Evolutionary conservation across 352 stramenopile genomes (phyloP).

Genomic region (Phytophthora boehmeriae): DNA sequence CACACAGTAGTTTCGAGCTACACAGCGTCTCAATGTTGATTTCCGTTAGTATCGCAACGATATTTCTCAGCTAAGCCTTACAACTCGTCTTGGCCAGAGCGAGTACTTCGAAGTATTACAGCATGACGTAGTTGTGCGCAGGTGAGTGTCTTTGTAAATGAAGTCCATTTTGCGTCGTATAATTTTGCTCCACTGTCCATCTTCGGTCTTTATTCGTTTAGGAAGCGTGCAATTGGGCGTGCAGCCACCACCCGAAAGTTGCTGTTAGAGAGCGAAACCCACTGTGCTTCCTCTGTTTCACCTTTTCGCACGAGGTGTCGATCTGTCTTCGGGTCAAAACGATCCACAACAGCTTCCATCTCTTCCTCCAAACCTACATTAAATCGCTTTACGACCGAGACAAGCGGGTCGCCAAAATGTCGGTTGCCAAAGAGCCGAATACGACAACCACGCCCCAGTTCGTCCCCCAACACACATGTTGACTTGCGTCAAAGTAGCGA

Average conservation of each 20-base stretch:
- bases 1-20: background rate
- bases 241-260: slow-evolving; percentile 48
- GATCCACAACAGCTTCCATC: slow-evolving; percentile 56
- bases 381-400: slow-evolving; percentile 35
- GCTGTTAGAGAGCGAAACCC: slow-evolving; percentile 56
- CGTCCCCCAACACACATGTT: slow-evolving; percentile 76
- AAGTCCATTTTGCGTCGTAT: slow-evolving; percentile 10
- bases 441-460: slow-evolving; percentile 55
- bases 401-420: slow-evolving; percentile 46
- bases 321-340: slow-evolving; percentile 48
- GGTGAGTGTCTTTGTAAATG: slow-evolving; percentile 8
- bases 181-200: background rate
- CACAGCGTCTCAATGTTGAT: background rate
- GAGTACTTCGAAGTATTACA: no score
- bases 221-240: slow-evolving; percentile 36
- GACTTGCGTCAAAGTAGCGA: slow-evolving; percentile 64
- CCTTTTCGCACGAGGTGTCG: slow-evolving; percentile 49
- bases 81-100: background rate
- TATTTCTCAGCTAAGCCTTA: slow-evolving; percentile 4
- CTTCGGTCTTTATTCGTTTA: slow-evolving; percentile 19
- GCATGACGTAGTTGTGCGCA: background rate
- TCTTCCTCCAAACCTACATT: slow-evolving; percentile 52
- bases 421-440: slow-evolving; percentile 51
- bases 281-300: slow-evolving; percentile 46
- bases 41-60: background rate